Evolutionary conservation across 2,329 filamentous ascomycete species (phyloP).

Genomic region (Thermothelomyces thermophilus): DNA sequence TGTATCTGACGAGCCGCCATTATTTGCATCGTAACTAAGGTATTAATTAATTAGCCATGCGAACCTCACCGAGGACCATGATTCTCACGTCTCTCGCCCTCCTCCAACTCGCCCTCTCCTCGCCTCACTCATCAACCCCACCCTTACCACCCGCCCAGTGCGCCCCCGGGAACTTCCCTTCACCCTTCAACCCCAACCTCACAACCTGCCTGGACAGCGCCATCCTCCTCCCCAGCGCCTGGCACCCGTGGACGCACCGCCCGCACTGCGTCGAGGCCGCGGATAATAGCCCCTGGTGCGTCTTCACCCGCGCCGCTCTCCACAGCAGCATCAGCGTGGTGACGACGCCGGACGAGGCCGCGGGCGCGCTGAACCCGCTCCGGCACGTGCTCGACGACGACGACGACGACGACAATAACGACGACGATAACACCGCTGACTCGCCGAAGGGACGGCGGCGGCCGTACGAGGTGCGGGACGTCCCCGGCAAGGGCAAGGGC

Average conservation of each 20-base stretch:
- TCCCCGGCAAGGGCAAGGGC: constrained; percentile 30
- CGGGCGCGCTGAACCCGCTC: constrained; percentile 25
- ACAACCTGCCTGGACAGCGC: constrained; percentile 3
- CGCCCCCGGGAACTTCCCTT: not conserved
- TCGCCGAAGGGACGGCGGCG: too few relatives aligned
- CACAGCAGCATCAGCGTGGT: constrained; percentile 30
- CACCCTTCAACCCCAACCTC: not conserved
- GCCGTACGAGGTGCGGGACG: constrained; percentile 28
- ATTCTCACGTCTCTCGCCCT: not conserved
- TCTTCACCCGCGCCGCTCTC: constrained; percentile 24
- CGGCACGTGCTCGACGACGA: constrained; percentile 17
- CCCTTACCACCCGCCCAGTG: not conserved
- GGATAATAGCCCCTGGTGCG: constrained; percentile 23
- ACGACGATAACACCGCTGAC: too few relatives aligned
- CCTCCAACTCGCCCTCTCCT: not conserved
- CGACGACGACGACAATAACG: too few relatives aligned
- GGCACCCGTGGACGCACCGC: constrained; percentile 26
- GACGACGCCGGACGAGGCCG: constrained; percentile 31
- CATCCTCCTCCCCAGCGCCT: constrained; percentile 9
- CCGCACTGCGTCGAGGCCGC: constrained; percentile 21
- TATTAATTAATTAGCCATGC: too few relatives aligned
- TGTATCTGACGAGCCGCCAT: too few relatives aligned
- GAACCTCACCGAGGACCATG: not conserved
- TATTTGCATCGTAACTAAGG: too few relatives aligned
- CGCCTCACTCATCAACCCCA: not conserved